A percentile compares a stretch with the other conserved stretches of the same genome.
These are phyloP conservation scores for Centaurea solstitialis DNA, from an alignment of 129 eudicot genomes.

Conservation along the genomic window DNA sequence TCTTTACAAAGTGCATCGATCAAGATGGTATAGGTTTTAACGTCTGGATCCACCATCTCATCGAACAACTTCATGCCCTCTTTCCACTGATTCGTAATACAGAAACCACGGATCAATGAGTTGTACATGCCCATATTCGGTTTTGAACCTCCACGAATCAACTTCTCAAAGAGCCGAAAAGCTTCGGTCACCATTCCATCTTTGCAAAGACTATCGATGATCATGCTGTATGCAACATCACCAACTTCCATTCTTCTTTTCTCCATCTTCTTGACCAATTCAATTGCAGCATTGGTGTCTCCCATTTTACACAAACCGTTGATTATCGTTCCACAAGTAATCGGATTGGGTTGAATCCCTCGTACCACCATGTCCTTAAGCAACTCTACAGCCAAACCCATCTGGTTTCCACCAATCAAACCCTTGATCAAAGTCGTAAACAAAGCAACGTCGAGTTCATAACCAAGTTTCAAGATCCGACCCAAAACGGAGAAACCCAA, in stretches of 20 bases:
- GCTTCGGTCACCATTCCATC: conserved; percentile 15
- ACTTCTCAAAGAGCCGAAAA: conserved; percentile 8
- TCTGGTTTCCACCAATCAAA: conserved; percentile 20
- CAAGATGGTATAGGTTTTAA: conserved; percentile 21
- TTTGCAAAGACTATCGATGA: conserved; percentile 24
- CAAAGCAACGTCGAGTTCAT: conserved; percentile 24
- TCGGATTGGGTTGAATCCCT: conserved; percentile 18
- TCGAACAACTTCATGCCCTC: conserved; percentile 19
- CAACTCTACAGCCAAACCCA: conserved; percentile 19
- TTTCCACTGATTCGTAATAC: conserved; percentile 5
- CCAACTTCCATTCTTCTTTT: conserved; percentile 26
- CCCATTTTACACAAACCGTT: conserved; percentile 46
- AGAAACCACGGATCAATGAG: conserved; percentile 23
- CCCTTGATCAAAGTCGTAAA: conserved; percentile 27
- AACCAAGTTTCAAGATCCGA: conserved; percentile 29
- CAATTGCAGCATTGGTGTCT: conserved; percentile 25
- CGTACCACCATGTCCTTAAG: conserved; percentile 13
- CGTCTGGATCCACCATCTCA: conserved; percentile 17
- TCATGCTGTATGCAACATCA: conserved; percentile 21
- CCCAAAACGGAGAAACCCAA: conserved; percentile 27
- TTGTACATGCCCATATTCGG: conserved; percentile 16
- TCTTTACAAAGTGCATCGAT: conserved; percentile 30
- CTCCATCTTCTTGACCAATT: conserved; percentile 31
- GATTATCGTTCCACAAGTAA: conserved; percentile 36
- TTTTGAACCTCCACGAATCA: conserved; percentile 1